Base-by-base conservation (phyloP, 2,329 filamentous ascomycete genomes). In the Exophiala sp. region DNA sequence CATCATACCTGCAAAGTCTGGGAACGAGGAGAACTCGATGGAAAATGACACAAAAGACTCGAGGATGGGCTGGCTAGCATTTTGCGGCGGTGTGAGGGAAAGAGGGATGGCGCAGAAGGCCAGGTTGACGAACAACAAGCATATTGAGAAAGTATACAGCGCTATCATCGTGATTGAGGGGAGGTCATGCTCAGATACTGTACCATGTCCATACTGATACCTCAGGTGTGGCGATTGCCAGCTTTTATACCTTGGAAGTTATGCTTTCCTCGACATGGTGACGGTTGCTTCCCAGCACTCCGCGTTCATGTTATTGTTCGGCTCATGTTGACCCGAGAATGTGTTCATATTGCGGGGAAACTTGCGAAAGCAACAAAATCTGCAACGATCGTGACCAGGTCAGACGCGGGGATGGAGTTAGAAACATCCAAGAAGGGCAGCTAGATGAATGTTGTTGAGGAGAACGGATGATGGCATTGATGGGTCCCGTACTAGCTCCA, bases 1-100 rank as follows among this genome's bases (percentile, higher is more conserved):
- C 43, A 42, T 62, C 71, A 70, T 58, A 58, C 56, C 77, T 5
- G 78, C 72, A 66, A 75, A 81, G 55, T 82, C 79, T 4, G 75
- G 75, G 46, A 81, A 80, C 14, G 71, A 78, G 2, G 72, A 72
- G 55, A 79, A 75, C 62, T 81, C 77, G 58, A 80, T 78, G 1
- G 75, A 79, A 64, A 72, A 79, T 16, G 76, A 77, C 10, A 82
- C 71, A 57, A 80, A 82, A 10, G 72, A 69, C 42, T 75, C 68
- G 32, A 69, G 62, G 62, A 60, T 39, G 10, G 57, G 59, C 36
- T 47, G 43, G 44, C 59, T 60, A 12, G 57, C 54, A 50, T 58
- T 58, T 9, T 42, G 18, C 11, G 57, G 57, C 12, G 57, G 46
- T 6, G 47, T 34, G 21, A 51, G 10, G 18, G 53, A 57, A 43